Evolutionary conservation across 352 stramenopile species (phyloP).

Genomic region (Phytopythium litorale): DNA sequence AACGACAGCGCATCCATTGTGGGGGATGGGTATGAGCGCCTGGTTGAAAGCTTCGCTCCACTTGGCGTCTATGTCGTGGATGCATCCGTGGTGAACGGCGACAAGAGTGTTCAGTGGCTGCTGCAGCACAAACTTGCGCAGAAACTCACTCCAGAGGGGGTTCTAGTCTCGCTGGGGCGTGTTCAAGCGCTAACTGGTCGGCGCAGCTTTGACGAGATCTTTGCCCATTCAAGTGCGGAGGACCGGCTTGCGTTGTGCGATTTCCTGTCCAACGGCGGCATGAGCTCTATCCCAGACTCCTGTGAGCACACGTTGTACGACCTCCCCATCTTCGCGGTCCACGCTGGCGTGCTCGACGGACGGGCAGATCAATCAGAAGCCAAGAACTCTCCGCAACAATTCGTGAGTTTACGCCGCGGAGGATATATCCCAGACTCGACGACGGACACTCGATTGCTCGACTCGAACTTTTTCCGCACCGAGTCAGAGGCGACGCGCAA

Average conservation of each 20-base stretch:
- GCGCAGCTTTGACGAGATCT: constrained; percentile 36
- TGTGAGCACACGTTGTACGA: constrained; percentile 37
- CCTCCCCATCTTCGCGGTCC: constrained; percentile 45
- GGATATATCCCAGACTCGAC: constrained; percentile 36
- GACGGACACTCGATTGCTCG: constrained; percentile 40
- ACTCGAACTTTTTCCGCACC: constrained; percentile 44
- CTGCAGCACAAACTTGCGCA: constrained; percentile 34
- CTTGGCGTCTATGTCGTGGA: constrained; percentile 45
- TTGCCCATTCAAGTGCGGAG: constrained; percentile 16
- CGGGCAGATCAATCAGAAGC: background rate
- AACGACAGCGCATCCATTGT: constrained; percentile 10
- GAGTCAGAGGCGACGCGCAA: constrained; percentile 28
- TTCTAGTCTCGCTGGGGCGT: constrained; percentile 33
- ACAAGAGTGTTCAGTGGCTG: constrained; percentile 43
- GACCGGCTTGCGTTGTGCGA: constrained; percentile 35
- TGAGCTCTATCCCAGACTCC: constrained; percentile 26
- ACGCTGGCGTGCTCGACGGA: constrained; percentile 10
- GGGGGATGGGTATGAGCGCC: constrained; percentile 10
- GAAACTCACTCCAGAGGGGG: constrained; percentile 38
- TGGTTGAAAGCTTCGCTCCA: constrained; percentile 30
- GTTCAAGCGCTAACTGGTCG: constrained; percentile 26
- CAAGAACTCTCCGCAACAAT: background rate
- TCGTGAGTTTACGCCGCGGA: constrained; percentile 28
- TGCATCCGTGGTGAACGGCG: constrained; percentile 30
- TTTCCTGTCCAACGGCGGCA: constrained; percentile 37